phyloP scores from a whole-genome alignment of 1,139 yeast species.

The Saccharomycopsis crataegensis region DNA sequence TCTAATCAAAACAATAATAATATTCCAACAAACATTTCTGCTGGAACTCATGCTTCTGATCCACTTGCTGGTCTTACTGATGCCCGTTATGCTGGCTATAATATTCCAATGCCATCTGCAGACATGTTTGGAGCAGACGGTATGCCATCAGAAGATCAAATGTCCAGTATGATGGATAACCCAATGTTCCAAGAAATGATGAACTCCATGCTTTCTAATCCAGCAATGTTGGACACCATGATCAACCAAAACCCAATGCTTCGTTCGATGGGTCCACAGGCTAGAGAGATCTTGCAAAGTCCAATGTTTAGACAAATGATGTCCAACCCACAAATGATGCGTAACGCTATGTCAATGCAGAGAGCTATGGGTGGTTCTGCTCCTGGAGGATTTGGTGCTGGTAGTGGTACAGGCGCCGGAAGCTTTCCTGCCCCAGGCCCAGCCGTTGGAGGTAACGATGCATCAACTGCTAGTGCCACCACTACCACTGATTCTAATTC shows the following conservation, averaged over 20 bases:
- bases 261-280: slow-evolving; percentile 84
- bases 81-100: slow-evolving; percentile 89
- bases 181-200: slow-evolving; percentile 78
- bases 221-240: slow-evolving; percentile 77
- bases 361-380: slow-evolving; percentile 41
- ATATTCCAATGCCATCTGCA: slow-evolving; percentile 75
- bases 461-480: slow-evolving; percentile 21
- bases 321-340: slow-evolving; percentile 77
- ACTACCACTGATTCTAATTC: slow-evolving; percentile 11
- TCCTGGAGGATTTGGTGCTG: slow-evolving; percentile 29
- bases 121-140: slow-evolving; percentile 95
- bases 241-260: slow-evolving; percentile 79
- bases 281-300: slow-evolving; percentile 75
- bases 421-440: slow-evolving; percentile 29
- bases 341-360: slow-evolving; percentile 74
- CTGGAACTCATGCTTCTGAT: slow-evolving; percentile 86
- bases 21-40: slow-evolving; percentile 69
- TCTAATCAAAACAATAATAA: slow-evolving; percentile 22
- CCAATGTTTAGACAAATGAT: slow-evolving; percentile 82
- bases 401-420: neutral
- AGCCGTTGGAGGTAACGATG: slow-evolving; percentile 38
- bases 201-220: slow-evolving; percentile 70
- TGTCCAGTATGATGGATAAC: slow-evolving; percentile 66
- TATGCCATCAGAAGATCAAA: slow-evolving; percentile 45
- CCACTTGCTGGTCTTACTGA: slow-evolving; percentile 90